Conservation (phyloP, 2,329 filamentous ascomycete species). For the Lizonia empirigonia region DNA sequence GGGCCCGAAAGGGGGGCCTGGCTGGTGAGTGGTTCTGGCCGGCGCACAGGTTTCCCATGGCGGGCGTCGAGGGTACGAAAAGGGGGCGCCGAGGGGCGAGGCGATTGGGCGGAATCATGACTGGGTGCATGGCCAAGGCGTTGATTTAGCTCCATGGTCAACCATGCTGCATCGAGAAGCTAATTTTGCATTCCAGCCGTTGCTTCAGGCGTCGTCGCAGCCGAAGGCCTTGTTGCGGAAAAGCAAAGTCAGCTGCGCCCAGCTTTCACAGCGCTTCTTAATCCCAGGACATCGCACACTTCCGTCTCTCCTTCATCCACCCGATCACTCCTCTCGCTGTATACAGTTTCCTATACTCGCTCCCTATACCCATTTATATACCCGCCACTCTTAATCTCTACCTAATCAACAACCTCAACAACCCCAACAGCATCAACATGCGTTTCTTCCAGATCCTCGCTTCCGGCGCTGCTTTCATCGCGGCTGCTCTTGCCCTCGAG, state of each 20-base stretch:
- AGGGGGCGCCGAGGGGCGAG: constrained; percentile 25
- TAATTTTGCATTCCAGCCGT: constrained; percentile 44
- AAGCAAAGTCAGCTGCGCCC: constrained; percentile 36
- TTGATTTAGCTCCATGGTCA: constrained; percentile 29
- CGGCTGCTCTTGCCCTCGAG: constrained; percentile 52
- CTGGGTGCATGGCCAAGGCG: constrained; percentile 26
- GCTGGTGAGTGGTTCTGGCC: constrained; percentile 19
- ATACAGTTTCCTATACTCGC: constrained; percentile 36
- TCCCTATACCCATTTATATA: constrained; percentile 29
- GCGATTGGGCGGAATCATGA: constrained; percentile 19
- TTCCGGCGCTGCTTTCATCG: constrained; percentile 46
- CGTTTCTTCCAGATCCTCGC: constrained; percentile 57
- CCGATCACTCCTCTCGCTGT: constrained; percentile 28
- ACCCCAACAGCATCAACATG: constrained; percentile 53
- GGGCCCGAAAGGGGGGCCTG: no score
- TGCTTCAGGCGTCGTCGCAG: constrained; percentile 36
- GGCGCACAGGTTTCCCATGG: constrained; percentile 18
- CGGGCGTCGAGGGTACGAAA: constrained; percentile 22
- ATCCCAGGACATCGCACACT: constrained; percentile 20
- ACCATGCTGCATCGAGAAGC: constrained; percentile 27
- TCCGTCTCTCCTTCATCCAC: constrained; percentile 25
- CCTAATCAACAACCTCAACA: constrained; percentile 24
- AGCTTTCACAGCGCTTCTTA: constrained; percentile 12
- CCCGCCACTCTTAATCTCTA: constrained; percentile 21
- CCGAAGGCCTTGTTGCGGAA: constrained; percentile 23